phyloP scores from a whole-genome alignment of 129 eudicot species.

The Logfia minima region DNA sequence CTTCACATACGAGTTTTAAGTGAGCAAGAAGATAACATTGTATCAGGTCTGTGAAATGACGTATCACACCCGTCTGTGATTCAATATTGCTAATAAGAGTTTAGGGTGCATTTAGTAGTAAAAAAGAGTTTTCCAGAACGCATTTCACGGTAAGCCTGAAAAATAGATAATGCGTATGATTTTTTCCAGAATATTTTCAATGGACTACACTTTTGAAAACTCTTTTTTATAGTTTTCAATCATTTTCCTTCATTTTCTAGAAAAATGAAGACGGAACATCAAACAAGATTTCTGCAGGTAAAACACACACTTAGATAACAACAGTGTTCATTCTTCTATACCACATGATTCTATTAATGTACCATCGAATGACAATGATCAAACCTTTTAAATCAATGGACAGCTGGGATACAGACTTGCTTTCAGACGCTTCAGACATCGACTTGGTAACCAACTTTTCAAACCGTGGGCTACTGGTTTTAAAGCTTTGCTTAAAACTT shows the following conservation, averaged over 20 bases:
- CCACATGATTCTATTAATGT: background rate
- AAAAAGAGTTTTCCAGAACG: no score
- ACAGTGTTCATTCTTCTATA: no score
- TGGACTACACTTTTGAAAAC: no score
- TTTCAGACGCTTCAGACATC: conserved; percentile 61
- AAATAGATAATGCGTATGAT: background rate
- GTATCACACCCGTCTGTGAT: background rate
- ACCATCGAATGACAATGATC: conserved; percentile 7
- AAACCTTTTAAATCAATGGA: conserved; percentile 80
- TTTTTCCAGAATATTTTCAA: background rate
- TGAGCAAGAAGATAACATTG: background rate
- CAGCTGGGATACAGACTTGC: conserved; percentile 54
- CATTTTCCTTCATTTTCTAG: no score
- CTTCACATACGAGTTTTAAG: conserved; percentile 33
- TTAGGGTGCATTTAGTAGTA: background rate
- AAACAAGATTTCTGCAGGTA: no score
- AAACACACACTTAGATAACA: no score
- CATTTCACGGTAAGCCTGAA: no score
- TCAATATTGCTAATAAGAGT: background rate
- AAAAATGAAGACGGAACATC: no score
- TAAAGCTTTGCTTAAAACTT: conserved; percentile 35
- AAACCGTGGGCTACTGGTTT: conserved; percentile 38
- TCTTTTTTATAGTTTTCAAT: no score
- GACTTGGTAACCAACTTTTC: conserved; percentile 57
- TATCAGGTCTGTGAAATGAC: background rate